phyloP scores from a whole-genome alignment of 352 stramenopile genomes.

The Pythium aquatile region DNA sequence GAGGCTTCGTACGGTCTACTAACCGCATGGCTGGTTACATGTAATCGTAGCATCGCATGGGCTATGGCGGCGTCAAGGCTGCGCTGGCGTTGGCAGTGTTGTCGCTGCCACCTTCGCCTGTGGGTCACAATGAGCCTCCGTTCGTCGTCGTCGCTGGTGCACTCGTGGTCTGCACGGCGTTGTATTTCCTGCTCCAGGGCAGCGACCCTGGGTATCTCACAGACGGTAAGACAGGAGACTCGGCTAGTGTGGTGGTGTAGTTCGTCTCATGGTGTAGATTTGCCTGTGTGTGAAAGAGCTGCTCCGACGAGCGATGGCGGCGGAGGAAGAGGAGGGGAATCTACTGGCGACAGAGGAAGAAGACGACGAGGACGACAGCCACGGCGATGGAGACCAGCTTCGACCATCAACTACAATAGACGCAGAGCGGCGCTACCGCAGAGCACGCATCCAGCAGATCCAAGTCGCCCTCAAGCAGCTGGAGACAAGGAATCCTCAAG shows the following conservation, averaged over 20 bases:
- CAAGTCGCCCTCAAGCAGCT: slow-evolving; percentile 21
- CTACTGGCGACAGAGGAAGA: slow-evolving; percentile 14
- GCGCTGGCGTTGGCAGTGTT: slow-evolving; percentile 16
- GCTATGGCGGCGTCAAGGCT: slow-evolving; percentile 16
- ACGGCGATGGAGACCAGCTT: background rate
- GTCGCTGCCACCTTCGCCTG: slow-evolving; percentile 3
- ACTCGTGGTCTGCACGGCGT: slow-evolving; percentile 10
- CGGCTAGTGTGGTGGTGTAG: background rate
- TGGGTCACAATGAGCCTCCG: slow-evolving; percentile 6
- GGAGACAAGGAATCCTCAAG: background rate
- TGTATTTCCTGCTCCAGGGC: slow-evolving; percentile 33
- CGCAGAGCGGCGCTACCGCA: slow-evolving; percentile 24
- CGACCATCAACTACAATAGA: background rate
- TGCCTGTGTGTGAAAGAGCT: slow-evolving; percentile 7
- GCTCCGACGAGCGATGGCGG: slow-evolving; percentile 1
- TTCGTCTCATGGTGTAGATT: background rate
- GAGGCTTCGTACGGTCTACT: too few relatives aligned
- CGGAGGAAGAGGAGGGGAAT: slow-evolving; percentile 14
- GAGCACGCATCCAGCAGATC: slow-evolving; percentile 33
- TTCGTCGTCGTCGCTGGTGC: background rate
- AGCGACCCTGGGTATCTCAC: slow-evolving; percentile 43
- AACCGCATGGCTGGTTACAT: too few relatives aligned
- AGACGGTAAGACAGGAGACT: slow-evolving; percentile 25
- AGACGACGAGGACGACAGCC: slow-evolving; percentile 14
- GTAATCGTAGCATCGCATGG: slow-evolving; percentile 7